These are phyloP conservation scores for Phlebiopsis gigantea DNA, from an alignment of 768 basidiomycete species.

Conservation along the genomic window DNA sequence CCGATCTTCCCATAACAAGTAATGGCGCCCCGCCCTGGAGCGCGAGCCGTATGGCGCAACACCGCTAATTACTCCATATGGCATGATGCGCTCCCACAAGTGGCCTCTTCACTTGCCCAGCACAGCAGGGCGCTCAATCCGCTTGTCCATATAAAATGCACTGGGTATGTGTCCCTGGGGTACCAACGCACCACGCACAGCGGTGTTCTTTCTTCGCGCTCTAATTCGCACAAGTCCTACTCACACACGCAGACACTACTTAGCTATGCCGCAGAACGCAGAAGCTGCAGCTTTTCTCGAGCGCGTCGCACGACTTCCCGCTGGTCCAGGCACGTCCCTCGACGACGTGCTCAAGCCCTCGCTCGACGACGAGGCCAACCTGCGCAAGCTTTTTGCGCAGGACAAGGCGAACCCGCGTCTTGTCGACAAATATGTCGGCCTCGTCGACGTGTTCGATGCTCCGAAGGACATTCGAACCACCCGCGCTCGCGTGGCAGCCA, in stretches of 20 bases:
- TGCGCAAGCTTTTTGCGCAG: conserved; percentile 52
- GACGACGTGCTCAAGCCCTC: conserved; percentile 48
- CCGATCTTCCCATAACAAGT: neutral
- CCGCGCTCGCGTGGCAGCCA: conserved; percentile 41
- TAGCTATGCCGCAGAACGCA: conserved; percentile 23
- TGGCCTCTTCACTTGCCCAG: no score
- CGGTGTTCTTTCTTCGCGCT: conserved; percentile 29
- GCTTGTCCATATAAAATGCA: neutral
- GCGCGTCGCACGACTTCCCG: conserved; percentile 20
- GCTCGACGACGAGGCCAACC: conserved; percentile 49
- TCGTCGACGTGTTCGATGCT: conserved; percentile 54
- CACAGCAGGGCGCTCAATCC: neutral
- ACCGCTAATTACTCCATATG: neutral
- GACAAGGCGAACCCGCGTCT: conserved; percentile 43
- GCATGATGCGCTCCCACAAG: neutral
- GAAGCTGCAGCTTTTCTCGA: conserved; percentile 25
- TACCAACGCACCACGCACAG: neutral
- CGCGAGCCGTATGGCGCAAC: neutral
- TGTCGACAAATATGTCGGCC: conserved; percentile 45
- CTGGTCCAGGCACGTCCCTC: conserved; percentile 14
- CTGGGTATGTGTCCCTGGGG: neutral
- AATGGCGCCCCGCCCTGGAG: neutral
- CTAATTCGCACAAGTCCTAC: conserved; percentile 31
- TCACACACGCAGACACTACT: neutral
- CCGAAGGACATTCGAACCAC: conserved; percentile 44